Conservation (phyloP, 768 basidiomycete genomes). For the Tylopilus felleus region DNA sequence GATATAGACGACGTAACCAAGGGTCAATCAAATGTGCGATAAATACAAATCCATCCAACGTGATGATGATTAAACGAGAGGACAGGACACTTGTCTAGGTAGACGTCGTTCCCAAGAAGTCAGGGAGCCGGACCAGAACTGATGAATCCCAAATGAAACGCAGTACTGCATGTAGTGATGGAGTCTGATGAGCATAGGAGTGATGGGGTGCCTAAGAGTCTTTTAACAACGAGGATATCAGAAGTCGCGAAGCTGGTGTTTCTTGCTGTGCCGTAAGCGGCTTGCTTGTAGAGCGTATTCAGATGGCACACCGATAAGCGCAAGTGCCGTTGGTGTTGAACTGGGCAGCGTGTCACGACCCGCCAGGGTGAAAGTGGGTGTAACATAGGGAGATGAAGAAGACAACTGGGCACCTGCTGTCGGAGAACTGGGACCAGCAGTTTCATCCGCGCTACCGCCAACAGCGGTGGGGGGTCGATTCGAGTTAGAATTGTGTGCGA, state of each 20-base stretch:
- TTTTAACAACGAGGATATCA: constrained; percentile 5
- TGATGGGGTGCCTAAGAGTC: not conserved
- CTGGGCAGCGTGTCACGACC: constrained; percentile 31
- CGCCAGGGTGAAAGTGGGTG: constrained; percentile 60
- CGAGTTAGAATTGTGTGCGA: constrained; percentile 47
- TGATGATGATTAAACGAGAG: constrained; percentile 31
- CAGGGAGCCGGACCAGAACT: not conserved
- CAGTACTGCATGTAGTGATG: constrained; percentile 4
- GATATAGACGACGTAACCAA: constrained; percentile 14
- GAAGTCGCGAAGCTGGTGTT: constrained; percentile 7
- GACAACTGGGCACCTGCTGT: constrained; percentile 12
- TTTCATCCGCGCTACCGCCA: constrained; percentile 58
- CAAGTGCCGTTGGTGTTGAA: constrained; percentile 15
- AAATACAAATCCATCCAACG: constrained; percentile 23
- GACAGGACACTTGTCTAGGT: constrained; percentile 23
- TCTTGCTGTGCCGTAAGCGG: constrained; percentile 9
- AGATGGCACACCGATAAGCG: constrained; percentile 4
- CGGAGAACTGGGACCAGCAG: constrained; percentile 20
- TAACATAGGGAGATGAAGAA: constrained; percentile 41
- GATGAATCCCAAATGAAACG: constrained; percentile 2
- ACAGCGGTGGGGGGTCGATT: constrained; percentile 57
- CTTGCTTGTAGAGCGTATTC: constrained; percentile 3
- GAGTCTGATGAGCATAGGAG: constrained; percentile 1
- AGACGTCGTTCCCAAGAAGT: constrained; percentile 22
- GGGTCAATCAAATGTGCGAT: constrained; percentile 19